These are phyloP conservation scores for Tetrahymena elliotti DNA, from an alignment of 73 alveolate species.

Conservation along the genomic window DNA sequence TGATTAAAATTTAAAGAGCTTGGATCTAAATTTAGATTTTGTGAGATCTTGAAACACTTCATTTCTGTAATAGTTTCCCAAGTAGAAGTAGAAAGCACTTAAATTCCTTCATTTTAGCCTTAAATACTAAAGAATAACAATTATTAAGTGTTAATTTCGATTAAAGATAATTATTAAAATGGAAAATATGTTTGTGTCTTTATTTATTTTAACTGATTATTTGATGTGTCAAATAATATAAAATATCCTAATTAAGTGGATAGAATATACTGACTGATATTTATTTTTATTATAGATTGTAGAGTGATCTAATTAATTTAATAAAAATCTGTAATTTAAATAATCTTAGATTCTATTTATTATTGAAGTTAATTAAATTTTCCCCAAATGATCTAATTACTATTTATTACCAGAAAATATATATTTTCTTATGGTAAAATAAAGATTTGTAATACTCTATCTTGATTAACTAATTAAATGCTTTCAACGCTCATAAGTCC, in stretches of 20 bases:
- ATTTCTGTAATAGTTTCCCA: background rate
- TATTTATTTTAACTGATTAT: background rate
- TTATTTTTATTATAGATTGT: too few species aligned
- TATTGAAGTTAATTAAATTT: background rate
- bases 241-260: background rate
- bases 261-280: too few species aligned
- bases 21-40: background rate
- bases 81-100: background rate
- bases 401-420: too few species aligned
- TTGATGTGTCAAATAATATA: too few species aligned
- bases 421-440: background rate
- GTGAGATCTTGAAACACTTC: background rate
- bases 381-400: background rate
- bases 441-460: too few species aligned
- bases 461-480: too few species aligned
- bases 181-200: background rate
- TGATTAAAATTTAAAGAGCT: background rate
- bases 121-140: background rate
- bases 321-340: background rate
- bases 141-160: background rate
- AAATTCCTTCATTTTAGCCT: background rate
- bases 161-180: background rate
- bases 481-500: too few species aligned
- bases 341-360: too few species aligned
- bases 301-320: background rate